phyloP scores from a whole-genome alignment of 2,329 filamentous ascomycete species.

The Botryotinia convoluta region DNA sequence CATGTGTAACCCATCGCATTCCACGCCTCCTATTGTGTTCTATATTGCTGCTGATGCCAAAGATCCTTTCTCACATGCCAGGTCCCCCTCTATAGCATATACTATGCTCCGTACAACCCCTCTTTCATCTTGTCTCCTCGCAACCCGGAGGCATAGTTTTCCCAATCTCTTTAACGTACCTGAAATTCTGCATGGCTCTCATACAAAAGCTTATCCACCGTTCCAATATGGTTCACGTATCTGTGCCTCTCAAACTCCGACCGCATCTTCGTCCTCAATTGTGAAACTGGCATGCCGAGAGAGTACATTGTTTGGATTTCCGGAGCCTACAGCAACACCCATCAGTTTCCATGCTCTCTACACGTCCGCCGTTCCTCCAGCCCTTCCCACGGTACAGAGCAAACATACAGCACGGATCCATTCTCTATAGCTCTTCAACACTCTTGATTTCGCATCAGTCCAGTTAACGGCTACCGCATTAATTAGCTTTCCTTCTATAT shows the following conservation, averaged over 20 bases:
- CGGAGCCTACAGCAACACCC: conserved; percentile 63
- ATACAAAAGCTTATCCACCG: conserved; percentile 85
- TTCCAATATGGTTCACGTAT: conserved; percentile 83
- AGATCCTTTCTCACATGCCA: neutral
- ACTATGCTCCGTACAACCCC: neutral
- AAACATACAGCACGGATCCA: conserved; percentile 89
- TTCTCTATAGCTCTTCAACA: conserved; percentile 85
- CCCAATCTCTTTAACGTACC: conserved; percentile 50
- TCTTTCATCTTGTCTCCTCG: neutral
- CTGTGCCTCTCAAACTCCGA: conserved; percentile 96
- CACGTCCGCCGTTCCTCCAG: neutral
- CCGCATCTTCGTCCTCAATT: conserved; percentile 87
- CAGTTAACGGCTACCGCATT: conserved; percentile 72
- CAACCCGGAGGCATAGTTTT: conserved; percentile 12
- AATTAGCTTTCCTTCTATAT: conserved; percentile 51
- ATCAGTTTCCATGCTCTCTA: conserved; percentile 1
- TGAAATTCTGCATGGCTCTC: conserved; percentile 94
- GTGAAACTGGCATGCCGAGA: conserved; percentile 80
- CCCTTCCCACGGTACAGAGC: neutral
- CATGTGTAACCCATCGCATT: neutral
- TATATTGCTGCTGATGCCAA: neutral
- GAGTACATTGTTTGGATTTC: conserved; percentile 98
- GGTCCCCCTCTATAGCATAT: neutral
- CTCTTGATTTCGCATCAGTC: conserved; percentile 82
- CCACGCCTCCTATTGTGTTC: neutral